Conservation (phyloP, 257 asterid species). For the Capsicum rhomboideum region DNA sequence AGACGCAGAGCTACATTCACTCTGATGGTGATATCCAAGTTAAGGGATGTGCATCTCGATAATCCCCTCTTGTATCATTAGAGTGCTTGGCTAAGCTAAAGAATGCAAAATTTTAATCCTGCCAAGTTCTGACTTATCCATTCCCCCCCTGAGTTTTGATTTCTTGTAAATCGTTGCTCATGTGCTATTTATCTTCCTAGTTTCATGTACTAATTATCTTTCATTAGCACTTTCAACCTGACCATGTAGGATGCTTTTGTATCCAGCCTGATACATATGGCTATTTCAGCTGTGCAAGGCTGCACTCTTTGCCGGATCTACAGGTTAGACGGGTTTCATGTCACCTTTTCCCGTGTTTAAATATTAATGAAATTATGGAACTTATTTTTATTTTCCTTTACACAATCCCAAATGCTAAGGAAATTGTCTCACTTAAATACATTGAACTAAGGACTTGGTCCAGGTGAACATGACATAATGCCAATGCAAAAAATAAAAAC, state of each 20-base stretch:
- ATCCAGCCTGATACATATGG: neutral
- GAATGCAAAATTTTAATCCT: neutral
- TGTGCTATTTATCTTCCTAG: neutral
- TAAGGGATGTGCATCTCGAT: neutral
- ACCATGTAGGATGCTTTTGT: neutral
- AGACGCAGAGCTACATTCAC: neutral
- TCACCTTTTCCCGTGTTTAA: neutral
- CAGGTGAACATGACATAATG: neutral
- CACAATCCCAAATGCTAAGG: neutral
- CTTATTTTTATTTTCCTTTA: neutral
- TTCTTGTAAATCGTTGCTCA: neutral
- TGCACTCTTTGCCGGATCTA: neutral
- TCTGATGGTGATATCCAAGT: neutral
- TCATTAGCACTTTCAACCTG: neutral
- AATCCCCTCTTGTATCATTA: neutral
- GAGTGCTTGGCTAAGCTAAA: neutral
- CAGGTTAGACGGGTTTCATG: neutral
- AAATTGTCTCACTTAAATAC: neutral
- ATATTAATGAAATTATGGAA: neutral
- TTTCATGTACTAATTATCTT: neutral
- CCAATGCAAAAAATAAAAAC: neutral
- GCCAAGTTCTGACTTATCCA: neutral
- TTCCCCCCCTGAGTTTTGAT: neutral
- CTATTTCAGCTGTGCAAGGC: constrained; percentile 3
- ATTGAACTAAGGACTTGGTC: neutral